Percentiles rank a stretch among this genome's conserved stretches.
Evolutionary conservation across 2,329 filamentous ascomycete genomes (phyloP).

Genomic region (Fusarium goolgardi): DNA sequence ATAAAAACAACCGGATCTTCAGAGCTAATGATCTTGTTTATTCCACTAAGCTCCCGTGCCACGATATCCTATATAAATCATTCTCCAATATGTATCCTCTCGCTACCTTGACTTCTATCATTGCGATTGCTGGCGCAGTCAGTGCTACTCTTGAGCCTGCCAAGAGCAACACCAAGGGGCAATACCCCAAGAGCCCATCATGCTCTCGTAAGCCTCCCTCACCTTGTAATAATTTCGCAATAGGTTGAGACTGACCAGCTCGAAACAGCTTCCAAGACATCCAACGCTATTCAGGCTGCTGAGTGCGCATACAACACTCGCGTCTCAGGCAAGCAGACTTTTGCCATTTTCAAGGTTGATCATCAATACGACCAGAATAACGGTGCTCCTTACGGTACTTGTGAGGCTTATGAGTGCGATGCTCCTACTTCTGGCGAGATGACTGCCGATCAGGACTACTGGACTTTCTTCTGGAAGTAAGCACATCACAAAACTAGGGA

Average conservation of each 20-base stretch:
- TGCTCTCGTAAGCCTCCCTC: conserved; percentile 30
- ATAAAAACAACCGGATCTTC: conserved; percentile 12
- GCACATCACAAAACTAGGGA: neutral
- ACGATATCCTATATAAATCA: neutral
- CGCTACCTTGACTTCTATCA: conserved; percentile 37
- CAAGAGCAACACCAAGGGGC: conserved; percentile 42
- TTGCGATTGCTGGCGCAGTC: conserved; percentile 37
- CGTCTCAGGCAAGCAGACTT: conserved; percentile 43
- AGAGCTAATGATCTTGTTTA: neutral
- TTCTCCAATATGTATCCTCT: conserved; percentile 36
- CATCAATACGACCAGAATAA: conserved; percentile 44
- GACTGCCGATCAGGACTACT: conserved; percentile 37
- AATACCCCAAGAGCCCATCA: conserved; percentile 38
- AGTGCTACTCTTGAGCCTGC: conserved; percentile 44
- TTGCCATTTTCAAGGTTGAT: conserved; percentile 42
- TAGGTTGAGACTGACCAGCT: neutral
- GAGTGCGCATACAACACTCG: conserved; percentile 46
- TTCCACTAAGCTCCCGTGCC: neutral
- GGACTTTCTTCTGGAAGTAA: conserved; percentile 47
- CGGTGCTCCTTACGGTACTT: conserved; percentile 43
- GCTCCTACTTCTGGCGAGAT: conserved; percentile 31
- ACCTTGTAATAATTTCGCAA: rapidly evolving
- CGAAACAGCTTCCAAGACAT: conserved; percentile 37
- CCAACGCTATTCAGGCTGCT: conserved; percentile 43
- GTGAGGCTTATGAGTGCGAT: conserved; percentile 39